Percentiles rank a stretch among this genome's conserved stretches.
Conservation (phyloP, 2,329 filamentous ascomycete genomes). For the Alternaria sp. region DNA sequence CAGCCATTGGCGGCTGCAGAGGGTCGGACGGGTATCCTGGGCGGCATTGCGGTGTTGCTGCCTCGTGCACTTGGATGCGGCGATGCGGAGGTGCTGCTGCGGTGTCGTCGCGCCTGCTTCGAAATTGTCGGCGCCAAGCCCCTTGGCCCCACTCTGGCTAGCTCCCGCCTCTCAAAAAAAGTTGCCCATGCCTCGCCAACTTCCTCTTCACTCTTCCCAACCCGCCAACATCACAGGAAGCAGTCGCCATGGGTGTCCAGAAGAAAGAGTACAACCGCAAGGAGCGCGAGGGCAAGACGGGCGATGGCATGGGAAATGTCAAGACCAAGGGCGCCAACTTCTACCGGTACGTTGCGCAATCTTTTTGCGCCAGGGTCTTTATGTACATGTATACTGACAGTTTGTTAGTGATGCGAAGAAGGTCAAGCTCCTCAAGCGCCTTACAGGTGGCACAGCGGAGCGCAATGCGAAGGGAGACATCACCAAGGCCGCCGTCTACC, state of each 20-base stretch:
- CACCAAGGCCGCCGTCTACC: constrained; percentile 80
- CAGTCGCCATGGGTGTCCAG: constrained; percentile 74
- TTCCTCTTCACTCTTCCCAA: constrained; percentile 19
- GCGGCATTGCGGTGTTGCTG: constrained; percentile 47
- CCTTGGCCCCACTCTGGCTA: constrained; percentile 15
- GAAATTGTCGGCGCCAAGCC: constrained; percentile 36
- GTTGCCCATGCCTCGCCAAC: constrained; percentile 18
- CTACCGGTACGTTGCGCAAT: constrained; percentile 61
- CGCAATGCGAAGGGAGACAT: constrained; percentile 85
- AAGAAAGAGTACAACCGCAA: constrained; percentile 91
- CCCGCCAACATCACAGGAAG: constrained; percentile 8
- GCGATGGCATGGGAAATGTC: constrained; percentile 90
- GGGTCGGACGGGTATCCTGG: constrained; percentile 47
- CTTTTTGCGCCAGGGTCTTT: background rate
- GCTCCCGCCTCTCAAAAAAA: constrained; percentile 26
- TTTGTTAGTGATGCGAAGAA: constrained; percentile 71
- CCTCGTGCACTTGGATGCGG: background rate
- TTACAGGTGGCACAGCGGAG: constrained; percentile 83
- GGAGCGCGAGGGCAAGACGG: constrained; percentile 81
- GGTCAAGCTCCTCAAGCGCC: constrained; percentile 86
- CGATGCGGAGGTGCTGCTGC: constrained; percentile 20
- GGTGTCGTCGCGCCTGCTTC: constrained; percentile 18
- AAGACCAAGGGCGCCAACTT: constrained; percentile 98
- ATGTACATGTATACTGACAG: background rate
- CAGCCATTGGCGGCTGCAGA: constrained; percentile 20